Percentiles rank a stretch among this genome's conserved stretches.
Conservation (phyloP, 1,284 basidiomycete species). For the Erythrobasidium hasegawianum region DNA sequence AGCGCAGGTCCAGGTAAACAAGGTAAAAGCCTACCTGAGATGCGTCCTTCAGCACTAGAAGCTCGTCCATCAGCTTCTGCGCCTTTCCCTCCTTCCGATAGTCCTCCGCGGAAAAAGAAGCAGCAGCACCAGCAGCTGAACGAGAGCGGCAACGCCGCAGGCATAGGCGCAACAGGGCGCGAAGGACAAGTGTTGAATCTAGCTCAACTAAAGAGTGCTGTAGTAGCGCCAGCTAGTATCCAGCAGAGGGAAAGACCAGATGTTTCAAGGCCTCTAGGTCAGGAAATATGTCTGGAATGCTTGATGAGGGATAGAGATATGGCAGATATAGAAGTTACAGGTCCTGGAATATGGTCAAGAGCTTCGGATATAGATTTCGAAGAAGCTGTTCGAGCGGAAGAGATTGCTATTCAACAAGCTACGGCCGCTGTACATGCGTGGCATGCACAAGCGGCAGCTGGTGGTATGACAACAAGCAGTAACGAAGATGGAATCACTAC, state of each 20-base stretch:
- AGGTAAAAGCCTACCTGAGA: conserved; percentile 26
- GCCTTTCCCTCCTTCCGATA: conserved; percentile 25
- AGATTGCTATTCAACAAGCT: conserved; percentile 37
- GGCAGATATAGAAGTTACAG: conserved; percentile 86
- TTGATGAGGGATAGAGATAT: conserved; percentile 99
- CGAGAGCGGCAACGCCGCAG: not conserved
- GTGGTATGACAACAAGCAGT: conserved; percentile 14
- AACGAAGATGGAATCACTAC: conserved; percentile 6
- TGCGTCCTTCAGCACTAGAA: conserved; percentile 32
- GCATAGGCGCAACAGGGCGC: not conserved
- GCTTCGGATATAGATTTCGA: conserved; percentile 78
- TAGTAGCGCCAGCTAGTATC: conserved; percentile 20
- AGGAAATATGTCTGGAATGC: conserved; percentile 89
- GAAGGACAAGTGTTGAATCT: not conserved
- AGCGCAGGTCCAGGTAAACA: conserved; percentile 1
- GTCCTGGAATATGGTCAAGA: conserved; percentile 83
- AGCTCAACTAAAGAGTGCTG: not conserved
- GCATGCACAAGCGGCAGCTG: conserved; percentile 34
- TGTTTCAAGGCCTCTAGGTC: conserved; percentile 18
- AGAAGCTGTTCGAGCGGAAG: conserved; percentile 71
- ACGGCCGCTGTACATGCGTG: not conserved
- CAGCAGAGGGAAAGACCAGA: conserved; percentile 33
- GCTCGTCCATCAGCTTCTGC: conserved; percentile 30
- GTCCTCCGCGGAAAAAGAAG: conserved; percentile 9
- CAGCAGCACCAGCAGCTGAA: not conserved